phyloP scores from a whole-genome alignment of 495 filamentous ascomycete species.

The Chaetomium cochliodes region DNA sequence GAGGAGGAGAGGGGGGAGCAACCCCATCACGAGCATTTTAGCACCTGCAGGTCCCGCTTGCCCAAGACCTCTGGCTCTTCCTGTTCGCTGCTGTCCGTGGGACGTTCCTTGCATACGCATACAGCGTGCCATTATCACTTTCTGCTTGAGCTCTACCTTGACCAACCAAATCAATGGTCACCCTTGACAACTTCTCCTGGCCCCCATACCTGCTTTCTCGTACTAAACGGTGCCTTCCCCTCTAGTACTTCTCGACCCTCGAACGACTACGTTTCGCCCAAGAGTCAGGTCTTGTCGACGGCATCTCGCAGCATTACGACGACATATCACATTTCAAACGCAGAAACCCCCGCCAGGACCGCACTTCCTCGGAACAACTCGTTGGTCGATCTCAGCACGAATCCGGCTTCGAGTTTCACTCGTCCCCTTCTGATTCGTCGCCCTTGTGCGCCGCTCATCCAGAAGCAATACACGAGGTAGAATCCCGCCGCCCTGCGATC shows the following conservation, averaged over 20 bases:
- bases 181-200: neutral
- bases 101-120: constrained; percentile 32
- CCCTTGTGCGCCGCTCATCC: constrained; percentile 70
- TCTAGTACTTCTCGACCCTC: constrained; percentile 65
- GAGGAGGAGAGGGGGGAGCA: neutral
- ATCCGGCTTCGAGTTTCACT: constrained; percentile 41
- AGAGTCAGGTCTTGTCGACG: constrained; percentile 40
- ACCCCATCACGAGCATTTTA: constrained; percentile 20
- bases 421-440: constrained; percentile 55
- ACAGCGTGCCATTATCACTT: constrained; percentile 14
- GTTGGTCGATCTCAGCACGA: constrained; percentile 31
- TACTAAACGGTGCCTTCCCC: constrained; percentile 4
- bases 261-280: constrained; percentile 64
- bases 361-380: constrained; percentile 43
- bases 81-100: constrained; percentile 17
- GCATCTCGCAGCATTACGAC: constrained; percentile 45
- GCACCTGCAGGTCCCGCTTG: constrained; percentile 35
- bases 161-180: neutral
- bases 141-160: neutral
- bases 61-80: constrained; percentile 22
- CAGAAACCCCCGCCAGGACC: constrained; percentile 37
- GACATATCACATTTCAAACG: constrained; percentile 44
- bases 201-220: neutral
- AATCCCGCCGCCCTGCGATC: constrained; percentile 61
- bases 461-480: constrained; percentile 54